phyloP scores from a whole-genome alignment of 176 grass and related monocot species.

The Olyra latifolia region DNA sequence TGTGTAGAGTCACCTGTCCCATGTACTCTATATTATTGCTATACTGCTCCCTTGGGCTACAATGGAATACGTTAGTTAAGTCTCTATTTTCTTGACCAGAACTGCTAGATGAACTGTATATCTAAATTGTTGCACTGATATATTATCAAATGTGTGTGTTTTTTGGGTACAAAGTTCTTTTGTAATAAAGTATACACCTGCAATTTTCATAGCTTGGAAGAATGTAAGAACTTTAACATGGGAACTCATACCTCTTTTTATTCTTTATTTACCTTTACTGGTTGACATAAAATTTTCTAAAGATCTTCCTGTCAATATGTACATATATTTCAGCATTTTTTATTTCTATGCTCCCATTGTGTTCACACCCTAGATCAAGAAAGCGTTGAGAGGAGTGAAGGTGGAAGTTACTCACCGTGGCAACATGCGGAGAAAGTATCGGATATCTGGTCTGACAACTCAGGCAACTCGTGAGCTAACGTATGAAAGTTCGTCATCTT shows the following conservation, averaged over 20 bases:
- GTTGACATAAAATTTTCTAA: neutral
- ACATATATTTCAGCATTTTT: neutral
- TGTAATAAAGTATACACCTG: neutral
- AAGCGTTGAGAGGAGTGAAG: constrained; percentile 84
- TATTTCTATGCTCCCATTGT: constrained; percentile 14
- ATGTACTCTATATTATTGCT: neutral
- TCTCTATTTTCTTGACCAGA: neutral
- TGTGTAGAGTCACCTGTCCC: neutral
- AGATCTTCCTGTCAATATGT: neutral
- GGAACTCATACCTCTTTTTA: neutral
- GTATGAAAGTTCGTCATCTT: constrained; percentile 32
- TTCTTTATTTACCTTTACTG: neutral
- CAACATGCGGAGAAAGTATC: constrained; percentile 90
- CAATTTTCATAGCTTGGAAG: neutral
- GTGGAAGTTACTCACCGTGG: constrained; percentile 98
- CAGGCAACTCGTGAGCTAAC: constrained; percentile 82
- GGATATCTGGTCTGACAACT: constrained; percentile 80
- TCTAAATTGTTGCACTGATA: neutral
- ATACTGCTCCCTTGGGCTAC: neutral
- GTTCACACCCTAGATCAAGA: constrained; percentile 71
- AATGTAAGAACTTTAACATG: neutral
- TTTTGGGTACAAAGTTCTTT: neutral
- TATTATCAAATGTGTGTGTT: neutral
- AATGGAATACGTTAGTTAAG: neutral
- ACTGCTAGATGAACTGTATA: constrained; percentile 15